Evolutionary conservation across 176 grass and related monocot genomes (phyloP).

Genomic region (Pontederia paniculata): DNA sequence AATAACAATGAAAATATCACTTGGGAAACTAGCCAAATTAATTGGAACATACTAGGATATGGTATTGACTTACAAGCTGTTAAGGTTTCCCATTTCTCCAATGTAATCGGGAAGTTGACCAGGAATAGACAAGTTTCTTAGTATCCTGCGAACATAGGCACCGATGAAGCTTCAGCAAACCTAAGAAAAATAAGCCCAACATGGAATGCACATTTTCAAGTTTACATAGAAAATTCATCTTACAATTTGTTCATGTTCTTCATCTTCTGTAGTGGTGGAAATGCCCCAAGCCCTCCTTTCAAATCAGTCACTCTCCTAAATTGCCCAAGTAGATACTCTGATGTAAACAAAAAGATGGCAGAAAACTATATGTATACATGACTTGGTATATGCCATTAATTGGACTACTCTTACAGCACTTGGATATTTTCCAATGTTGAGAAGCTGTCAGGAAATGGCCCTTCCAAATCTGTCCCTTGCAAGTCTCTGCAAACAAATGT

Average conservation of each 20-base stretch:
- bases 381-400: background rate
- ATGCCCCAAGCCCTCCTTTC: constrained; percentile 9
- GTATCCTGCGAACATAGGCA: constrained; percentile 3
- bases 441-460: constrained; percentile 15
- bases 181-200: background rate
- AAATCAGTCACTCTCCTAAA: constrained; percentile 12
- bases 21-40: background rate
- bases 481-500: constrained; percentile 4
- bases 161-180: background rate
- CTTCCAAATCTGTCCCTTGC: constrained; percentile 18
- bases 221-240: background rate
- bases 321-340: background rate
- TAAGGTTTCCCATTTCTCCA: constrained; percentile 3
- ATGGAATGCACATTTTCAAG: too few relatives aligned
- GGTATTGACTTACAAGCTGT: constrained; percentile 3
- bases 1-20: background rate
- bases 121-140: constrained; percentile 21
- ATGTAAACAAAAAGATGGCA: background rate
- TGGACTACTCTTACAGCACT: background rate
- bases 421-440: background rate
- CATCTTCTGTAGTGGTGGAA: constrained; percentile 17
- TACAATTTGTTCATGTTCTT: background rate
- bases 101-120: constrained; percentile 19
- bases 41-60: background rate
- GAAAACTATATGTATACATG: background rate